Base-by-base conservation (phyloP, 2,329 filamentous ascomycete genomes). In the Calonectria pauciramosa region DNA sequence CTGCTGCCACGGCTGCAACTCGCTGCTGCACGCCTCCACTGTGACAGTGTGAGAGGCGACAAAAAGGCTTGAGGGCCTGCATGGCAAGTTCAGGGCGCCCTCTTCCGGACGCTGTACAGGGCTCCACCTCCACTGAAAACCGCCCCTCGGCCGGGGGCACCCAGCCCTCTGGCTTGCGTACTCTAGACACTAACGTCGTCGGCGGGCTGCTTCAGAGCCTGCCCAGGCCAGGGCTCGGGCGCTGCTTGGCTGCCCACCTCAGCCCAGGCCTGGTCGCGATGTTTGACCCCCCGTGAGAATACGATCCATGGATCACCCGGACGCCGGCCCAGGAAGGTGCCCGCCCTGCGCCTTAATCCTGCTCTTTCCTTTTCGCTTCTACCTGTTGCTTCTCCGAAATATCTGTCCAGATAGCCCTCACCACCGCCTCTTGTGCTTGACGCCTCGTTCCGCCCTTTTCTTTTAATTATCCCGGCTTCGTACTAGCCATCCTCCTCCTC, bases 301-400 rank as follows among this genome's bases (percentile, higher is more conserved):
- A 70, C 68, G 56, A 64, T 70, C 68, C 68, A 70, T 70, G 59
- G 60, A 73, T 70, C 67, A 59, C 68, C 72, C 68, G 68, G 68
- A 38, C 52, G 63, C 68, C 68, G 38, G 68, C 64, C 63, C 56
- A 54, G 72, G 64, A 60, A 68, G 47, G 47, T 51, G 47, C 34
- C 52, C 72, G 47, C 34, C 52, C 72, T 71, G 63, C 56, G 68
- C 72, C 68, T 59, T 71, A 56, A 36, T 73, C 63, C 54, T 72
- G 54, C 34, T 64, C 44, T 56, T 63, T 32, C 68, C 47, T 70
- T 30, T 49, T 65, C 34, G 32, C 59, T 44, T 51, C 49, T 69
- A 41, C 67, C 56, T 20, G 23, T 68, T 41, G 32, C 66, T 59
- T 36, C 70, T 68, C 64, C 70, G 44, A 66, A 34, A 51, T 41